Evolutionary conservation across 345 rosid genomes (phyloP), one percentile per base, ranked within the genome.

Genomic region (Brassica carinata): DNA sequence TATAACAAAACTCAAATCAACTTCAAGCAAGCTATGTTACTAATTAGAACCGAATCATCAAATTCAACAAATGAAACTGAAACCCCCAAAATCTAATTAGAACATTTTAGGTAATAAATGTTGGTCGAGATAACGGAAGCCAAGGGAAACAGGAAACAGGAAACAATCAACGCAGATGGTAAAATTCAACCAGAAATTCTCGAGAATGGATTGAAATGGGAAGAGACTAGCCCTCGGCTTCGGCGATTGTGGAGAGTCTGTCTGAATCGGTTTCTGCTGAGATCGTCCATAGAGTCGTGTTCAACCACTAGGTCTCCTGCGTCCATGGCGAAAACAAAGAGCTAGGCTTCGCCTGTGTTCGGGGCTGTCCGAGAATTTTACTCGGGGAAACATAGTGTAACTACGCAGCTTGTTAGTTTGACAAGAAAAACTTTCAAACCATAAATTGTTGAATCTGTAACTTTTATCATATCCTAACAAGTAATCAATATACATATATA

Each of bases 141-240:
- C 31, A 29, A 29, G 4, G 31, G 31, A 29, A 29, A 29, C 31
- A 29, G 30, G 30, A 29, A 29, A 29, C 58, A 43, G 31, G 31
- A 29, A 29, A 29, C 58, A 43, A 9, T 43, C 51, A 51, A n/a
- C 0, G 13, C 5, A 34, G 33, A 3, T n/a, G 68, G 36, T 33
- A 58, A 76, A 33, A 33, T 5, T 33, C 36, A 33, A 33, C 36
- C 7, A 33, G 36, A 33, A 33, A 19, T 6, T 23, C 4, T 1
- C 5, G 40, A 45, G 48, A 26, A 65, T 51, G 43, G n/a, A 71
- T 8, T 63, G 76, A 48, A 64, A 57, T 7, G 36, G 8, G 36
- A 33, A 33, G 36, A 33, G 36, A 33, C 26, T 55, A 70, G 91
- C 98, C 94, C 83, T 92, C 90, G n/a, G 88, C 63, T 85, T 29